Percentiles rank a stretch among this genome's conserved stretches.
Evolutionary conservation across 768 basidiomycete genomes (phyloP).

Genomic region (Tephrocybe sp.): DNA sequence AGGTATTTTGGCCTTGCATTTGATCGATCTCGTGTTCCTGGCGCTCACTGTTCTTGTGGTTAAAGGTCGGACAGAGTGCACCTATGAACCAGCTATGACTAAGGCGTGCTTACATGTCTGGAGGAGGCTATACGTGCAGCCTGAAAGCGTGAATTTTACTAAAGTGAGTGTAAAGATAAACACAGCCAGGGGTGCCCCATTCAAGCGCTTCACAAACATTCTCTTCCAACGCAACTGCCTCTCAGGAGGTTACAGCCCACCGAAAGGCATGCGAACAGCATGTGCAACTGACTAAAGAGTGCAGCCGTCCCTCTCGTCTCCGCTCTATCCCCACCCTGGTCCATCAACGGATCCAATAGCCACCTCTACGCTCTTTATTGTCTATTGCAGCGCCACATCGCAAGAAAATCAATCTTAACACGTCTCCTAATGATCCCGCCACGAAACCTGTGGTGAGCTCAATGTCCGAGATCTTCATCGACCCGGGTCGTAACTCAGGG

Average conservation of each 20-base stretch:
- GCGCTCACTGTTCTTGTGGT: constrained; percentile 29
- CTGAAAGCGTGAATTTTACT: constrained; percentile 82
- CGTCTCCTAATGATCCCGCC: constrained; percentile 40
- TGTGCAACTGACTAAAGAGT: constrained; percentile 83
- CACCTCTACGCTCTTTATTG: constrained; percentile 97
- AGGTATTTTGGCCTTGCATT: no score
- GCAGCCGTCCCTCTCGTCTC: constrained; percentile 37
- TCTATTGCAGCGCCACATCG: constrained; percentile 79
- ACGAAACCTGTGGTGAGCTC: constrained; percentile 28
- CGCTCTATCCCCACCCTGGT: neutral
- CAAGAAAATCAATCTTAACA: constrained; percentile 45
- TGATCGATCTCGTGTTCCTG: neutral
- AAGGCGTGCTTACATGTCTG: constrained; percentile 92
- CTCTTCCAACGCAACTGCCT: constrained; percentile 73
- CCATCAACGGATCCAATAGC: constrained; percentile 32
- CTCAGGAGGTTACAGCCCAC: constrained; percentile 73
- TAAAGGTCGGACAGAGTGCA: constrained; percentile 91
- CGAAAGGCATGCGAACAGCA: constrained; percentile 86
- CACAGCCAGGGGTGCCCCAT: neutral
- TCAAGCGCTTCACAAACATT: constrained; percentile 58
- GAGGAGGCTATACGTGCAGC: constrained; percentile 92
- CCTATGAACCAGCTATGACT: constrained; percentile 98
- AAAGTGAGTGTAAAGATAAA: constrained; percentile 41
- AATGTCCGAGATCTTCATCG: constrained; percentile 83
- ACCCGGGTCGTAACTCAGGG: no score